Evolutionary conservation across 331 rosid genomes (phyloP), one percentile per base, ranked within the genome.

Genomic region (Pyrus hybrid): DNA sequence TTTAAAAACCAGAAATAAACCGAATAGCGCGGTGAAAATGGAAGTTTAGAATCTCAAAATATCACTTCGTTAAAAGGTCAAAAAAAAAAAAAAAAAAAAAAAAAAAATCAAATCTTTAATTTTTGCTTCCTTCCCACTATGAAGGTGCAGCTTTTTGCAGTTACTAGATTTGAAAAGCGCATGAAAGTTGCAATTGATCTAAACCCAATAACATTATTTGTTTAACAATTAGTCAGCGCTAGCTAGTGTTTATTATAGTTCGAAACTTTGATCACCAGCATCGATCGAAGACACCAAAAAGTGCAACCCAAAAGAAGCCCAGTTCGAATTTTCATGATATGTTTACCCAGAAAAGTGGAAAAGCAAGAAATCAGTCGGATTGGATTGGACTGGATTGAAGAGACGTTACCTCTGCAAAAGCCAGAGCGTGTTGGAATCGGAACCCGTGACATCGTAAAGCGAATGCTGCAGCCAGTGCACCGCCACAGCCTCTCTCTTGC

Each of bases 401-500:
- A 20, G 72, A 47, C 29, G n/a, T 80, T 77, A 94, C 99, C 99
- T 90, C 78, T 95, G 97, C 87, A 95, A 80, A 77, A 95, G 99
- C 96, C 97, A 89, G 6, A 95, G 89, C 32, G 92, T 92, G 64
- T 90, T 95, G 62, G 91, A 77, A 78, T 95, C 99, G 49, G 97
- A 92, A 35, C 97, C 99, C 23, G 97, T 95, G 76, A 95, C 96
- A 77, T 95, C 99, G 72, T 95, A 95, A 49, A 95, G 93, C 13
- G 99, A 92, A 85, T 95, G 99, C 79, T 95, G 97, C 86, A 95
- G 69, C 99, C 99, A 95, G 65, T 95, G 99, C 5, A 92, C 97
- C 53, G 99, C 99, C 18, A 95, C 96, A 49, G 97, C 99, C 77
- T 95, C 99, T n/a, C 93, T 76, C 73, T 92, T 90, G 80, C 87